Conservation (phyloP, 805 yeast species). For the Metschnikowia peoriensis region DNA sequence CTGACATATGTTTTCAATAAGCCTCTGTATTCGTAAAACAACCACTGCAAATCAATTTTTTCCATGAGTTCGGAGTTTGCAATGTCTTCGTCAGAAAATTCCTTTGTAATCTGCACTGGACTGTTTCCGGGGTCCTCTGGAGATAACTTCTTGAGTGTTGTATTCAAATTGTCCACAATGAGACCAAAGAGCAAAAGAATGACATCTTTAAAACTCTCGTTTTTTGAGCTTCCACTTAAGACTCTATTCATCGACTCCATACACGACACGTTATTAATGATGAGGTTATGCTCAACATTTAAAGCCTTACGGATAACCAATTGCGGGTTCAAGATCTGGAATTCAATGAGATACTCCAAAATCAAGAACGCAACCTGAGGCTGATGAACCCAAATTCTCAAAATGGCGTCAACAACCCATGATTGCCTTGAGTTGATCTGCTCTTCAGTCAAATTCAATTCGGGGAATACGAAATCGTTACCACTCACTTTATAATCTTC, state of each 20-base stretch:
- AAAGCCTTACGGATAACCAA: slow-evolving; percentile 29
- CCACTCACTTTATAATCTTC: slow-evolving; percentile 28
- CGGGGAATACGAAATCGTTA: slow-evolving; percentile 34
- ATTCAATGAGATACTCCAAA: slow-evolving; percentile 42
- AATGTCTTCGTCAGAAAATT: slow-evolving; percentile 26
- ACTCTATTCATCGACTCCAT: slow-evolving; percentile 42
- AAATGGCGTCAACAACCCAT: slow-evolving; percentile 39
- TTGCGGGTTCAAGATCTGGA: slow-evolving; percentile 31
- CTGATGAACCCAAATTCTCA: slow-evolving; percentile 44
- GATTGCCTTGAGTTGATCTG: slow-evolving; percentile 28
- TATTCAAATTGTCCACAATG: slow-evolving; percentile 33
- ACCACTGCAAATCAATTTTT: slow-evolving; percentile 39
- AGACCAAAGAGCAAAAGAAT: slow-evolving; percentile 22
- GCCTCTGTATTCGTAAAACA: slow-evolving; percentile 42
- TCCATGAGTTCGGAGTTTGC: slow-evolving; percentile 23
- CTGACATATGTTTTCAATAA: slow-evolving; percentile 39
- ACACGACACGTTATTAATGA: slow-evolving; percentile 41
- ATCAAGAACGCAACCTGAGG: slow-evolving; percentile 45
- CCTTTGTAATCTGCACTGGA: slow-evolving; percentile 26
- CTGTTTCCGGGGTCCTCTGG: slow-evolving; percentile 20
- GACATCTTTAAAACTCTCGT: slow-evolving; percentile 19
- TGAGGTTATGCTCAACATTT: slow-evolving; percentile 28
- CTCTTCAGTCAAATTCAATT: slow-evolving; percentile 23
- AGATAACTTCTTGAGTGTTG: slow-evolving; percentile 18
- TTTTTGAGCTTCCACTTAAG: slow-evolving; percentile 23